Conservation (phyloP, 768 basidiomycete genomes). For the Stropharia rugosoannulata region DNA sequence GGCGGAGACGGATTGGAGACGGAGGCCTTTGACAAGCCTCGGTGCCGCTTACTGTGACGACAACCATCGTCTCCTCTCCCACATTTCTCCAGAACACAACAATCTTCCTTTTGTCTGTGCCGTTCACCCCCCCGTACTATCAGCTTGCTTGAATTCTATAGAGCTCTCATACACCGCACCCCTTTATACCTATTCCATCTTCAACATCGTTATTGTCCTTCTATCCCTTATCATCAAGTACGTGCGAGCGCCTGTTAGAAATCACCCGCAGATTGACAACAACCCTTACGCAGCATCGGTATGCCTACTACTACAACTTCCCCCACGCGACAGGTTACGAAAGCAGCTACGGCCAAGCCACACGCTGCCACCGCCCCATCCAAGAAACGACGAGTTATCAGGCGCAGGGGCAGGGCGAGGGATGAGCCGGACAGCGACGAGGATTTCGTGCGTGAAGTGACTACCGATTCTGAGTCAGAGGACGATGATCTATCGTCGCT, state of each 20-base stretch:
- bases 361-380: slow-evolving; percentile 27
- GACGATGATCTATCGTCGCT: slow-evolving; percentile 54
- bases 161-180: neutral
- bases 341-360: slow-evolving; percentile 28
- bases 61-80: slow-evolving; percentile 20
- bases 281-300: slow-evolving; percentile 19
- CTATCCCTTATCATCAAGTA: slow-evolving; percentile 33
- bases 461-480: slow-evolving; percentile 71
- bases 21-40: slow-evolving; percentile 24
- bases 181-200: slow-evolving; percentile 12
- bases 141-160: slow-evolving; percentile 2
- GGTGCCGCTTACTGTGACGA: slow-evolving; percentile 31
- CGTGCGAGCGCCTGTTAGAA: slow-evolving; percentile 17
- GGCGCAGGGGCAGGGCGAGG: slow-evolving; percentile 64
- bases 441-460: slow-evolving; percentile 70
- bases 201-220: slow-evolving; percentile 23
- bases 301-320: slow-evolving; percentile 46
- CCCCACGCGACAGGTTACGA: slow-evolving; percentile 29
- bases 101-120: slow-evolving; percentile 12
- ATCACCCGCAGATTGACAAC: neutral
- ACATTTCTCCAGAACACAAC: slow-evolving; percentile 10
- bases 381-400: slow-evolving; percentile 47
- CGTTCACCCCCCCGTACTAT: neutral
- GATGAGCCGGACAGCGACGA: slow-evolving; percentile 70
- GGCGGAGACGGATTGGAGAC: neutral